Percentiles rank a stretch among this genome's conserved stretches.
These are phyloP conservation scores for Pseudomassariella vexata DNA, from an alignment of 2,329 filamentous ascomycete genomes.

Conservation along the genomic window DNA sequence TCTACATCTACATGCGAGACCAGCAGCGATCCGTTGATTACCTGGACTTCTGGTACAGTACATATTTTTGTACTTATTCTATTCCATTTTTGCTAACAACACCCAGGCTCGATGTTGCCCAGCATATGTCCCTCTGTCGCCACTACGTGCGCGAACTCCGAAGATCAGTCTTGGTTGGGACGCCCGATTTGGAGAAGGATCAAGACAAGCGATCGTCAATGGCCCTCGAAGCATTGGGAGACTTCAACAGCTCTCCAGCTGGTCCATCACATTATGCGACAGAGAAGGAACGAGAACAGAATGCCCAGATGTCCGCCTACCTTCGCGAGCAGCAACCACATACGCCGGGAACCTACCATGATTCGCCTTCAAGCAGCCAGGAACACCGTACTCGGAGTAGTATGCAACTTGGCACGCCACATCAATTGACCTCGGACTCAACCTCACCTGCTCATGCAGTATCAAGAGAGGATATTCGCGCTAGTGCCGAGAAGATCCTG, in stretches of 20 bases:
- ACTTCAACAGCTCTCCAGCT: slow-evolving; percentile 54
- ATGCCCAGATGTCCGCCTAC: slow-evolving; percentile 88
- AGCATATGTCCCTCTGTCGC: slow-evolving; percentile 95
- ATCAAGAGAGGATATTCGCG: slow-evolving; percentile 81
- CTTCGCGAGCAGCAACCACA: slow-evolving; percentile 63
- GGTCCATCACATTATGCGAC: slow-evolving; percentile 58
- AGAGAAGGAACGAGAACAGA: slow-evolving; percentile 70
- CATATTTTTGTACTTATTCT: slow-evolving; percentile 6
- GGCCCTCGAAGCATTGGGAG: slow-evolving; percentile 67
- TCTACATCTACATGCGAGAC: slow-evolving; percentile 99
- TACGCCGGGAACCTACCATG: slow-evolving; percentile 35
- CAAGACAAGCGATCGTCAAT: slow-evolving; percentile 81
- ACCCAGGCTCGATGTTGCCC: slow-evolving; percentile 91
- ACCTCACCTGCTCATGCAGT: slow-evolving; percentile 81
- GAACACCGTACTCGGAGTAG: slow-evolving; percentile 40
- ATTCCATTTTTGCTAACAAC: slow-evolving; percentile 13
- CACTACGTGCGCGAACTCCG: slow-evolving; percentile 96
- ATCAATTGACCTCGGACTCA: slow-evolving; percentile 64
- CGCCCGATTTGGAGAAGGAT: slow-evolving; percentile 78
- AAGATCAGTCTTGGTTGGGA: slow-evolving; percentile 86
- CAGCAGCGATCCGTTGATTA: slow-evolving; percentile 98
- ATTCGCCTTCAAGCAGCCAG: slow-evolving; percentile 49
- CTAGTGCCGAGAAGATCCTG: slow-evolving; percentile 96
- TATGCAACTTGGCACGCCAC: slow-evolving; percentile 52
- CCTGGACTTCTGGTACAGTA: slow-evolving; percentile 92